These are phyloP conservation scores for Mycosphaerella sp. DNA, from an alignment of 2,329 filamentous ascomycete genomes.

Conservation along the genomic window DNA sequence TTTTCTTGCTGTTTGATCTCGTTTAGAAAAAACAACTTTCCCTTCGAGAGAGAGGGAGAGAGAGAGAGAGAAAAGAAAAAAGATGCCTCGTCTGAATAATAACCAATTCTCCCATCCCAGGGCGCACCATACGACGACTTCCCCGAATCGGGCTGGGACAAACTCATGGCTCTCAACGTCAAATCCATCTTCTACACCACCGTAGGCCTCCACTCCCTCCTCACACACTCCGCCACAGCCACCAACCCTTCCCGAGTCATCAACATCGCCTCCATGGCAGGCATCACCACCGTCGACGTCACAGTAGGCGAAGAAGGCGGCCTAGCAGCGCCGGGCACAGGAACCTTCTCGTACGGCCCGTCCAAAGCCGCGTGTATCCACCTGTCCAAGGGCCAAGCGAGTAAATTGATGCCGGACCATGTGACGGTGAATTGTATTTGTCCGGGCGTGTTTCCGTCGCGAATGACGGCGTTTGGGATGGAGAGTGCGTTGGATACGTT, in stretches of 20 bases:
- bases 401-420: conserved; percentile 47
- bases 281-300: conserved; percentile 42
- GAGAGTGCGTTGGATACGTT: conserved; percentile 46
- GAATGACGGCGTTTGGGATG: conserved; percentile 50
- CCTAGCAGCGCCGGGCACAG: conserved; percentile 43
- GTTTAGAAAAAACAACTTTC: too few relatives aligned
- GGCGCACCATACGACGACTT: conserved; percentile 54
- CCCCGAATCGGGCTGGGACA: conserved; percentile 53
- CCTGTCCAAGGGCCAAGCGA: conserved; percentile 50
- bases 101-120: too few relatives aligned
- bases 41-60: too few relatives aligned
- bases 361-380: conserved; percentile 50
- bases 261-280: conserved; percentile 44
- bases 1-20: too few relatives aligned
- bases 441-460: conserved; percentile 48
- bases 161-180: conserved; percentile 42
- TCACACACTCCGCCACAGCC: conserved; percentile 38
- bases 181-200: conserved; percentile 43
- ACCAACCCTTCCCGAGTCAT: conserved; percentile 42
- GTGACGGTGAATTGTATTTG: conserved; percentile 54
- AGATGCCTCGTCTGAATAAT: too few relatives aligned
- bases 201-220: conserved; percentile 41
- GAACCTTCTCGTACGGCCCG: conserved; percentile 43
- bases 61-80: too few relatives aligned
- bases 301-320: conserved; percentile 45